Conservation (phyloP, 768 basidiomycete species). For the Termitomyces sp. region DNA sequence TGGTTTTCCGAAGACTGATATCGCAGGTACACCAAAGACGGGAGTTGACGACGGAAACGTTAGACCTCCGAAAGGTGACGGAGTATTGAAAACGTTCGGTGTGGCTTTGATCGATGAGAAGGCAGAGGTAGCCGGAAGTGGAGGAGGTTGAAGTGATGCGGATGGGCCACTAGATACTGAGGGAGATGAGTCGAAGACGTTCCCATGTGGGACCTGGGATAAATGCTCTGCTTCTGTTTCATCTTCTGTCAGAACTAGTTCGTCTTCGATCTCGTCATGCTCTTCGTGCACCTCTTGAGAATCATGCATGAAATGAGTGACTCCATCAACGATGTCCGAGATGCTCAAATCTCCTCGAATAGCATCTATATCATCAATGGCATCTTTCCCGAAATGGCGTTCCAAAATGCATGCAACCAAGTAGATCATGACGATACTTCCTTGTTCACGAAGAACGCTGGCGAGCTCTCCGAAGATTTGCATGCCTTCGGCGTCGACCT, state of each 20-base stretch:
- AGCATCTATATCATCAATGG: slow-evolving; percentile 72
- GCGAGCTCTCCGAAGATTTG: slow-evolving; percentile 65
- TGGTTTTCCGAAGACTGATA: slow-evolving; percentile 19
- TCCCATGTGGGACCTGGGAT: not conserved
- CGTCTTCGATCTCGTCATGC: slow-evolving; percentile 20
- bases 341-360: slow-evolving; percentile 57
- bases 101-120: slow-evolving; percentile 39
- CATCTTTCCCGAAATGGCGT: slow-evolving; percentile 78
- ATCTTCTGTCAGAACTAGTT: slow-evolving; percentile 19
- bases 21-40: slow-evolving; percentile 16
- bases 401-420: slow-evolving; percentile 89
- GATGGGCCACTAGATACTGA: slow-evolving; percentile 13
- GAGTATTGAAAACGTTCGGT: slow-evolving; percentile 35
- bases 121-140: slow-evolving; percentile 29
- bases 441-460: slow-evolving; percentile 59
- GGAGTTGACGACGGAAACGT: slow-evolving; percentile 19
- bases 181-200: not conserved
- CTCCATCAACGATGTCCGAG: slow-evolving; percentile 70
- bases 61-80: slow-evolving; percentile 35
- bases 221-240: slow-evolving; percentile 17
- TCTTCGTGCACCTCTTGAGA: slow-evolving; percentile 22
- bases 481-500: slow-evolving; percentile 69
- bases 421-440: slow-evolving; percentile 73
- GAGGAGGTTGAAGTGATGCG: slow-evolving; percentile 15
- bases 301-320: slow-evolving; percentile 27